Base-by-base conservation (phyloP, 1,139 yeast species). In the Trichomonascaceae sp. region DNA sequence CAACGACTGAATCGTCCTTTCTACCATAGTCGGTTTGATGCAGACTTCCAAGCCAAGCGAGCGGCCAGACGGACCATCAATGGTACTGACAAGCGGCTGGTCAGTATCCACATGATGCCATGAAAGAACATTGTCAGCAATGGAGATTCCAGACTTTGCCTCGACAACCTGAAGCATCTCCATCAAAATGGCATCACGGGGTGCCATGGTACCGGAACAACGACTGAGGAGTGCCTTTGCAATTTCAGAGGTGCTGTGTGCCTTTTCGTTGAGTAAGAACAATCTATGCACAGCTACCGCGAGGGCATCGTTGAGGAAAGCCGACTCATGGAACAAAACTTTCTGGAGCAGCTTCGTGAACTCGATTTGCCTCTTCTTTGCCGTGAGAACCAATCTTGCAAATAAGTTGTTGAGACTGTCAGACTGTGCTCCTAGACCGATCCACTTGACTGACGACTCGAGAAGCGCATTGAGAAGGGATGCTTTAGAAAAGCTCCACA, bases 151-250 rank as follows among this genome's bases (percentile, higher is more conserved):
- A 32, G 6, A 4, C 32, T 18, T 3, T 0, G 69, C 48, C 52
- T 87, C 97, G 27, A 82, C 60, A 8, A 54, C 52, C 35, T 64
- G 60, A 31, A 87, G 51, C 2, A 80, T 54, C 2, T 61, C 54
- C 38, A 79, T 70, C 22, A 87, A 50, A 2, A 84, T 43, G 33
- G 71, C 51, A 50, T 87, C 97, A 29, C 71, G 72, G 2, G 74
- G 60, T 13, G 69, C 54, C 3, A 64, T 59, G 0, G 87, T 66
- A 1, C 94, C 96, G 28, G 58, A 56, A 48, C 80, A 84, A 35
- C 69, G 61, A 3, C 50, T 46, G 9, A 79, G 47, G 1, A 80
- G 36, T 30, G 59, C 64, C 17, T 64, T 66, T 48, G 74, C 70
- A 14, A 75, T 51, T 0, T 58, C 48, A 9, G 45, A 42, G 4